Percentiles rank a stretch among this genome's conserved stretches.
Evolutionary conservation across 176 grass and related monocot species (phyloP).

Genomic region (Melocanna baccifera): DNA sequence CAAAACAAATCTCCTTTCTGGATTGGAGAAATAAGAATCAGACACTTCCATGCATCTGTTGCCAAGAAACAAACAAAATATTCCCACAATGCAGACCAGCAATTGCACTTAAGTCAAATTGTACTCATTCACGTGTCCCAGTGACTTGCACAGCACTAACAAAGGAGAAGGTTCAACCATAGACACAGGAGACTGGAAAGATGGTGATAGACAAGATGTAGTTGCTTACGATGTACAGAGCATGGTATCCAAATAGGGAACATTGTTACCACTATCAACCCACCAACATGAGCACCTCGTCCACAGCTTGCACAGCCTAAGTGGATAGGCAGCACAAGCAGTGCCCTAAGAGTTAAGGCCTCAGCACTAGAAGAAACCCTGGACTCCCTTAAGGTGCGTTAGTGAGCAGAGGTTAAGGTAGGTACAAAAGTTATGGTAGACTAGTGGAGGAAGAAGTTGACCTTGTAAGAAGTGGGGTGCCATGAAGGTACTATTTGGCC

Average conservation of each 20-base stretch:
- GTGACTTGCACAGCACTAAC: not conserved
- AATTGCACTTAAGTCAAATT: not conserved
- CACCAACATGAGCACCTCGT: too few species aligned
- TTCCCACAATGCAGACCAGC: not conserved
- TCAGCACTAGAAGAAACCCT: too few species aligned
- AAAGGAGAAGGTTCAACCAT: not conserved
- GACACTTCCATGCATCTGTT: not conserved
- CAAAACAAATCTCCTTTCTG: not conserved
- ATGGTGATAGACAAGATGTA: not conserved
- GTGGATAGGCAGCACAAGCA: too few species aligned
- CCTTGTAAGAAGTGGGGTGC: not conserved
- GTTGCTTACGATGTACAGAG: too few species aligned
- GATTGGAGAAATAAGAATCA: not conserved
- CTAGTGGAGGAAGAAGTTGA: not conserved
- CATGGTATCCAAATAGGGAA: too few species aligned
- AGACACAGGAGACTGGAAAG: not conserved
- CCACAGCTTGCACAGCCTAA: too few species aligned
- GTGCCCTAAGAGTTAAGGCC: too few species aligned
- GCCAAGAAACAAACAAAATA: not conserved
- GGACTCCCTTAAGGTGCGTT: too few species aligned
- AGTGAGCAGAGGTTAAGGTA: too few species aligned
- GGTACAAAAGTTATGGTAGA: too few species aligned
- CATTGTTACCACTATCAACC: too few species aligned
- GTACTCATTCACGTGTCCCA: not conserved
- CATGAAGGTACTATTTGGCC: not conserved